Conservation (phyloP, 768 basidiomycete genomes). For the Lentinula sp. region DNA sequence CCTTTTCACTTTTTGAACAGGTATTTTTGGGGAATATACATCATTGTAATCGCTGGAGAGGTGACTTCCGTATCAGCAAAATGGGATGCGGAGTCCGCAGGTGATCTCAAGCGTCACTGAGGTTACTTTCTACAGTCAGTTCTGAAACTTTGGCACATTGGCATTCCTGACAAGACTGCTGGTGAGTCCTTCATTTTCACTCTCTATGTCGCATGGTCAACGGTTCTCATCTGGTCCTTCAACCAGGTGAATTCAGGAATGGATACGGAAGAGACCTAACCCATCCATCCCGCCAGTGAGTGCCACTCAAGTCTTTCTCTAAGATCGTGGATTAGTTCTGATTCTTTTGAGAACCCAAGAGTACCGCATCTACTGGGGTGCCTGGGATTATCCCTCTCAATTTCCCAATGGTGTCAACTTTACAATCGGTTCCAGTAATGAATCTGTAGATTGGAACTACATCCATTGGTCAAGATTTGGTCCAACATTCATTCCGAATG, state of each 20-base stretch:
- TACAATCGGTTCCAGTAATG: conserved; percentile 17
- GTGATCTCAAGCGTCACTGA: neutral
- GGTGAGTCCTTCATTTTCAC: conserved; percentile 14
- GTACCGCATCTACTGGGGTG: conserved; percentile 19
- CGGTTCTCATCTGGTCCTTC: too few species aligned
- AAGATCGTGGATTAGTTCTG: neutral
- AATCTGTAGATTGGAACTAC: conserved; percentile 19
- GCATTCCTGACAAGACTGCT: conserved; percentile 18
- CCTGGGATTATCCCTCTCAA: conserved; percentile 21
- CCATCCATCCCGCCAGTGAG: conserved; percentile 14
- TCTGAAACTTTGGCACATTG: conserved; percentile 18
- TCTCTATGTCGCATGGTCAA: neutral
- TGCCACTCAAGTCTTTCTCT: conserved; percentile 9
- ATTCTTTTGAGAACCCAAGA: neutral
- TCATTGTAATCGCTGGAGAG: conserved; percentile 12
- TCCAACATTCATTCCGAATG: conserved; percentile 15
- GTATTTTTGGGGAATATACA: conserved; percentile 21
- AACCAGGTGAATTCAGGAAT: conserved; percentile 7
- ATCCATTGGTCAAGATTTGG: conserved; percentile 22
- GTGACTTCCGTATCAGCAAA: conserved; percentile 9
- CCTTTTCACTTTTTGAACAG: neutral
- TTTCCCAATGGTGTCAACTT: conserved; percentile 23
- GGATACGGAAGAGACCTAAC: conserved; percentile 16
- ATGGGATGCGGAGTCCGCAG: conserved; percentile 17
- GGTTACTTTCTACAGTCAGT: neutral